These are phyloP conservation scores for Yamadazyma membranifaciens DNA, from an alignment of 1,139 yeast species.

Conservation along the genomic window DNA sequence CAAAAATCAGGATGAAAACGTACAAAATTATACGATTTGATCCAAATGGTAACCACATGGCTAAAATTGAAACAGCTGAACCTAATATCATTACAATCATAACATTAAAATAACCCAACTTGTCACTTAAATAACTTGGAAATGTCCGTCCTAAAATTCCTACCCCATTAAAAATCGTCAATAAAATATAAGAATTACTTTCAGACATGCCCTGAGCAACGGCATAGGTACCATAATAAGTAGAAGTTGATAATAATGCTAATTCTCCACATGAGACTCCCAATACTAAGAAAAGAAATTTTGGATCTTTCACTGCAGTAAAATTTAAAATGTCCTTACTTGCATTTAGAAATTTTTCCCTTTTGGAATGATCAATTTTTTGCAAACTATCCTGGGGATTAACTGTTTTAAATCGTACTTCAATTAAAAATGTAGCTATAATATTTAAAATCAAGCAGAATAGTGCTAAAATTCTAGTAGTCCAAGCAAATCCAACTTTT, in stretches of 20 bases:
- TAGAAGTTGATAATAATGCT: slow-evolving; percentile 49
- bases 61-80: slow-evolving; percentile 29
- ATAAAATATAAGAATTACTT: slow-evolving; percentile 33
- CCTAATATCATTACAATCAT: slow-evolving; percentile 37
- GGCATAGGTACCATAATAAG: slow-evolving; percentile 45
- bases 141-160: slow-evolving; percentile 40
- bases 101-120: slow-evolving; percentile 37
- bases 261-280: slow-evolving; percentile 55
- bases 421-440: slow-evolving; percentile 39
- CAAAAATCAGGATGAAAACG: slow-evolving; percentile 23
- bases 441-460: slow-evolving; percentile 42
- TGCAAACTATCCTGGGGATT: neutral
- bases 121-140: slow-evolving; percentile 40
- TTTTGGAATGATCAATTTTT: slow-evolving; percentile 3
- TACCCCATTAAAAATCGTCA: slow-evolving; percentile 39
- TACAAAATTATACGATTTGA: slow-evolving; percentile 27
- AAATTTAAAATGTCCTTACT: slow-evolving; percentile 23
- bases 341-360: slow-evolving; percentile 4
- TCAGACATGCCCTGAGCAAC: slow-evolving; percentile 40
- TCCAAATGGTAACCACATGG: slow-evolving; percentile 43
- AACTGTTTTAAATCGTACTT: slow-evolving; percentile 40
- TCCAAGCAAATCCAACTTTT: slow-evolving; percentile 60
- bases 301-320: slow-evolving; percentile 22
- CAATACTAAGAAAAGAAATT: slow-evolving; percentile 24
- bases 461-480: slow-evolving; percentile 55